phyloP scores from a whole-genome alignment of 2,329 filamentous ascomycete genomes.

The Geoglossum cookeanum region DNA sequence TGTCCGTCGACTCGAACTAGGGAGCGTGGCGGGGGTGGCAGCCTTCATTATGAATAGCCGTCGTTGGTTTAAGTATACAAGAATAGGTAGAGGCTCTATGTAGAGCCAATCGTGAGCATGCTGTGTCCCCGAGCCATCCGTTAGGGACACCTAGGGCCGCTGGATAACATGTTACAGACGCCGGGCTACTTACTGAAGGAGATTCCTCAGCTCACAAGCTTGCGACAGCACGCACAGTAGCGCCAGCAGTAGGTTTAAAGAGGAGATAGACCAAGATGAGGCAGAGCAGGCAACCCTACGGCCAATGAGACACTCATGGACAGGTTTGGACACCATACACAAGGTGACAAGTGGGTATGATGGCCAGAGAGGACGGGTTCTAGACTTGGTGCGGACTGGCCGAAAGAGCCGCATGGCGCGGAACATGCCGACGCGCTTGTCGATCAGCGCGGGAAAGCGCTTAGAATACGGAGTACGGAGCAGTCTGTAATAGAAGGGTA shows the following conservation, averaged over 20 bases:
- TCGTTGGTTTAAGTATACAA: neutral
- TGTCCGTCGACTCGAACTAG: constrained; percentile 33
- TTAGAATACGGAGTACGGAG: neutral
- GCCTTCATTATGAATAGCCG: neutral
- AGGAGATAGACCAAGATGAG: neutral
- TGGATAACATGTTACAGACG: neutral
- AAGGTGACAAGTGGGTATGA: neutral
- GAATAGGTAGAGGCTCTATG: neutral
- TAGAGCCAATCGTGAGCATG: neutral
- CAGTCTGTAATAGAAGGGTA: neutral
- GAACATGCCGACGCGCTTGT: neutral
- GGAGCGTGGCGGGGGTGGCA: neutral
- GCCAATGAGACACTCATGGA: neutral
- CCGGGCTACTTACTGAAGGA: too few relatives aligned
- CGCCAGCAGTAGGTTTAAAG: neutral
- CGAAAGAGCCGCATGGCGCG: neutral
- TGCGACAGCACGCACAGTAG: neutral
- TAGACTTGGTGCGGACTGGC: neutral
- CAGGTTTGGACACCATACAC: neutral
- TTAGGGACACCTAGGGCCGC: neutral
- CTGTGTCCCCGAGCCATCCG: neutral
- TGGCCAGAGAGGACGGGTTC: neutral
- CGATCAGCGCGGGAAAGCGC: neutral
- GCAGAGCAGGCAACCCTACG: too few relatives aligned
- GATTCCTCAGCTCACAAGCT: neutral